These are phyloP conservation scores for Pyrenophora graminea DNA, from an alignment of 2,329 filamentous ascomycete species.

Conservation along the genomic window DNA sequence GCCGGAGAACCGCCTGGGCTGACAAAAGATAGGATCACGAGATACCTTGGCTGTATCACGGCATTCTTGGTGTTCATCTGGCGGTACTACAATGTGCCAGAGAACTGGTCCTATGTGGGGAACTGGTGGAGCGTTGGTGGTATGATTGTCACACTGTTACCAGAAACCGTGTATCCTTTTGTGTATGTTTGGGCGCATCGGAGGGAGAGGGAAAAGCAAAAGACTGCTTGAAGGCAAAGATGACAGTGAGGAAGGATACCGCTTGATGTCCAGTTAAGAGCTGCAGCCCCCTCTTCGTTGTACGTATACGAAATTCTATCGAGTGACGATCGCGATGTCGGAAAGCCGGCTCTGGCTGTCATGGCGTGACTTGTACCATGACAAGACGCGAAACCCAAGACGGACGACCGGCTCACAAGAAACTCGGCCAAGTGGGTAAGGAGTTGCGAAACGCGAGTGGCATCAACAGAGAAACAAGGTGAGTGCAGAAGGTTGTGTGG, in stretches of 20 bases:
- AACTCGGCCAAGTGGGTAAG: slow-evolving; percentile 2
- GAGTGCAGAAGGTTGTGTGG: not conserved
- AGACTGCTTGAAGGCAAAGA: slow-evolving; percentile 5
- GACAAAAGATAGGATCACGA: slow-evolving; percentile 38
- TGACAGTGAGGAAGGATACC: not conserved
- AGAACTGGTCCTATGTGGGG: slow-evolving; percentile 48
- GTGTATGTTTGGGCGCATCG: slow-evolving; percentile 44
- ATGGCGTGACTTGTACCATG: slow-evolving; percentile 1
- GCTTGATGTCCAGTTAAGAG: too few species aligned
- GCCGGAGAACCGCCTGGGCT: not conserved
- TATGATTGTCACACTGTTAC: slow-evolving; percentile 45
- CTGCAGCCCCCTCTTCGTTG: too few species aligned
- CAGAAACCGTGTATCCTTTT: slow-evolving; percentile 47
- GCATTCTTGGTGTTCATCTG: slow-evolving; percentile 48
- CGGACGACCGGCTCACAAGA: slow-evolving; percentile 13
- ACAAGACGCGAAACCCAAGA: slow-evolving; percentile 9
- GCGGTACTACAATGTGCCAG: slow-evolving; percentile 46
- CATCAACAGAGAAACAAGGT: not conserved
- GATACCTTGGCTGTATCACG: slow-evolving; percentile 46
- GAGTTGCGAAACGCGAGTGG: not conserved
- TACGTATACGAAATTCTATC: not conserved
- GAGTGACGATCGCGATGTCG: not conserved
- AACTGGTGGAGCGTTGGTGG: slow-evolving; percentile 40
- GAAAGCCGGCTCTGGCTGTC: not conserved
- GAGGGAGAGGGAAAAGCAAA: slow-evolving; percentile 25